Conservation (phyloP, 164 flowering plant species). For the Buxus sempervirens region DNA sequence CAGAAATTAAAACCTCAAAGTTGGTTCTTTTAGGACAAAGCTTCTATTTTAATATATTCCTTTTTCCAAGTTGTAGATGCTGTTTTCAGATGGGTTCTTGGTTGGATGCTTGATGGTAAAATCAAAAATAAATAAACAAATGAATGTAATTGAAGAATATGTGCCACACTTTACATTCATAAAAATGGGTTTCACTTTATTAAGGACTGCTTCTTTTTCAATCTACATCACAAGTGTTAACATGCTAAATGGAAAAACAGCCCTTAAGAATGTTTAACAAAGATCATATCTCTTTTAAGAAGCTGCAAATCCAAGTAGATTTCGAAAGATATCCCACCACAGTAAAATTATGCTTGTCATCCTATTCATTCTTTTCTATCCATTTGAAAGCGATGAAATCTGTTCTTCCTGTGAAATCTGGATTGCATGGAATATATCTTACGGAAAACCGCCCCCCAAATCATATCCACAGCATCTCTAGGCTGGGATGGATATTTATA, state of each 20-base stretch:
- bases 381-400: constrained; percentile 35
- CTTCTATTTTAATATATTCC: background rate
- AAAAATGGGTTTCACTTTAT: too few species aligned
- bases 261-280: too few species aligned
- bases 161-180: background rate
- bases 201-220: too few species aligned
- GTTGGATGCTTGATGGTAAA: background rate
- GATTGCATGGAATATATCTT: constrained; percentile 35
- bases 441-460: constrained; percentile 66
- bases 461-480: constrained; percentile 86
- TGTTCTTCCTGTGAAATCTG: constrained; percentile 38
- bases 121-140: too few species aligned
- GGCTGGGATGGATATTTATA: constrained; percentile 71
- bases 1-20: too few species aligned
- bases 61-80: background rate
- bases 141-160: background rate
- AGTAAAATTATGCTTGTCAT: background rate
- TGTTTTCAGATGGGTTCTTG: background rate
- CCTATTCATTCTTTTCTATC: constrained; percentile 12
- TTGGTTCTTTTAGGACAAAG: background rate
- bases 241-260: too few species aligned
- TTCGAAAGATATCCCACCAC: too few species aligned
- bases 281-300: too few species aligned
- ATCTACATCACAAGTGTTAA: too few species aligned
- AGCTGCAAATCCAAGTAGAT: too few species aligned